These are phyloP conservation scores for Cercospora sp. DNA, from an alignment of 2,329 filamentous ascomycete genomes.

Conservation along the genomic window DNA sequence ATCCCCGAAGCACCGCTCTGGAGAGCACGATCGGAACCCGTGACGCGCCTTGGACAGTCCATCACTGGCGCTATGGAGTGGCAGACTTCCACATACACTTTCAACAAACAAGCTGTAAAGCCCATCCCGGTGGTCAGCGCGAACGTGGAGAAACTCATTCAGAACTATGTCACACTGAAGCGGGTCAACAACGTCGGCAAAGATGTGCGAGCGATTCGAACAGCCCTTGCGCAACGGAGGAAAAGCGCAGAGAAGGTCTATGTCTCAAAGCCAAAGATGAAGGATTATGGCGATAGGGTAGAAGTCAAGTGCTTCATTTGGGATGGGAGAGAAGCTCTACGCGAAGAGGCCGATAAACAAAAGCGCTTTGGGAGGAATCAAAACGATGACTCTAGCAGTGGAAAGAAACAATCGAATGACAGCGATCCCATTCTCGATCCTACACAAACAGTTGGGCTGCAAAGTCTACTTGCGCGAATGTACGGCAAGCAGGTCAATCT, in stretches of 20 bases:
- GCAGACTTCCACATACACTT: constrained; percentile 33
- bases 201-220: constrained; percentile 27
- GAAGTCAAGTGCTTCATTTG: constrained; percentile 32
- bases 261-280: constrained; percentile 29
- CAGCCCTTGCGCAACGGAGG: constrained; percentile 25
- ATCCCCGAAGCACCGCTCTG: constrained; percentile 21
- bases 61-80: constrained; percentile 34
- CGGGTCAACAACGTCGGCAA: constrained; percentile 26
- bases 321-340: constrained; percentile 22
- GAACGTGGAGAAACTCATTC: constrained; percentile 32
- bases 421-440: constrained; percentile 22
- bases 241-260: constrained; percentile 32
- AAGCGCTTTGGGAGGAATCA: neutral
- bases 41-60: constrained; percentile 23
- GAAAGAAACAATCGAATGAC: neutral
- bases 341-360: constrained; percentile 9
- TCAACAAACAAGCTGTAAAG: constrained; percentile 32
- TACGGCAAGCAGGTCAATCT: constrained; percentile 39
- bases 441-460: constrained; percentile 20
- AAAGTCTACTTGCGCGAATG: constrained; percentile 24
- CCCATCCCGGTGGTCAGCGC: constrained; percentile 27
- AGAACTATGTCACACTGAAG: constrained; percentile 28
- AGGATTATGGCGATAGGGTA: constrained; percentile 32
- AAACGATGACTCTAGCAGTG: neutral
- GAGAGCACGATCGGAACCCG: constrained; percentile 21